Conservation (phyloP, 768 basidiomycete genomes). For the Russula sp. region DNA sequence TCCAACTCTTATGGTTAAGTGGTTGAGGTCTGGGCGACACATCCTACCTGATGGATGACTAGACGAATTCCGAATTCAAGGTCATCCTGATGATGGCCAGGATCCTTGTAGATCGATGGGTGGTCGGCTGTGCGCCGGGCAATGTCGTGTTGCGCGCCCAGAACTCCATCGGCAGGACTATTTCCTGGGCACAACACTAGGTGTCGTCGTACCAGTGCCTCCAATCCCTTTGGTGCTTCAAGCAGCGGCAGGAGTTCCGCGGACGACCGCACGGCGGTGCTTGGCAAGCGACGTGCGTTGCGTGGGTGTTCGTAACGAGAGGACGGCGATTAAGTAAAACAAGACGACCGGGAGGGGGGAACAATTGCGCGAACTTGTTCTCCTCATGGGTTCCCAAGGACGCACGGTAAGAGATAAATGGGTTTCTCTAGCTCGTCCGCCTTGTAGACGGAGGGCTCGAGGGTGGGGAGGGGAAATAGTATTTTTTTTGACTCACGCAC, state of each 20-base stretch:
- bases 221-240: not conserved
- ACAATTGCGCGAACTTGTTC: not conserved
- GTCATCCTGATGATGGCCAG: not conserved
- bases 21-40: not conserved
- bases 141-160: not conserved
- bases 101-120: not conserved
- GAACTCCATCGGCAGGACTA: not conserved
- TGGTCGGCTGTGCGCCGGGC: not conserved
- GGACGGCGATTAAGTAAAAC: slow-evolving; percentile 11
- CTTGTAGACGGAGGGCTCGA: not conserved
- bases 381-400: not conserved
- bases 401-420: not conserved
- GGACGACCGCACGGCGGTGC: not conserved
- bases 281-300: not conserved
- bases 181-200: not conserved
- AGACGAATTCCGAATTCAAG: not conserved
- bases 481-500: not conserved
- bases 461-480: not conserved
- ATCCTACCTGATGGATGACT: not conserved
- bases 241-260: not conserved
- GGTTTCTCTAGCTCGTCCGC: not conserved
- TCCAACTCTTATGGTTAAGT: not conserved
- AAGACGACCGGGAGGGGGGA: not conserved
- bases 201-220: not conserved
- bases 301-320: not conserved